Conservation (phyloP, 768 basidiomycete species). For the Nidula microcarpa region DNA sequence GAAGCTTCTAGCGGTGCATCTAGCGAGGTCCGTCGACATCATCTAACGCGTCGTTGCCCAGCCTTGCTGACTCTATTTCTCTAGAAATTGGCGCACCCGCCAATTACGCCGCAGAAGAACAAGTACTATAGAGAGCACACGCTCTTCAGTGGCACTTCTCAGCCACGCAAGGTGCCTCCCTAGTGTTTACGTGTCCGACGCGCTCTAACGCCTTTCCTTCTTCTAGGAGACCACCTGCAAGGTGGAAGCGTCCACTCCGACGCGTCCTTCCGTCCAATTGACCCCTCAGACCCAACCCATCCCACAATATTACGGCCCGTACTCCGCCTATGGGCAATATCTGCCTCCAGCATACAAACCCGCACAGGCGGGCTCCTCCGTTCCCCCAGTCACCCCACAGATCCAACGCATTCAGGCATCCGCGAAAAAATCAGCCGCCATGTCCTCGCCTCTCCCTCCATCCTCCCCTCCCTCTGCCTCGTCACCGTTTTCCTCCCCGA, state of each 20-base stretch:
- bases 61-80: constrained; percentile 4
- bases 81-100: constrained; percentile 18
- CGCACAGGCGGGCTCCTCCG: constrained; percentile 26
- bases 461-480: constrained; percentile 56
- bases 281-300: constrained; percentile 20
- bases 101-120: constrained; percentile 56
- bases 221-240: constrained; percentile 26
- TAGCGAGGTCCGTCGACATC: constrained; percentile 38
- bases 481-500: constrained; percentile 66
- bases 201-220: constrained; percentile 7
- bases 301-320: constrained; percentile 30
- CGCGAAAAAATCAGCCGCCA: constrained; percentile 17
- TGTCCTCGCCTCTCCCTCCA: constrained; percentile 49
- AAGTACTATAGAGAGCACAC: constrained; percentile 62
- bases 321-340: constrained; percentile 35
- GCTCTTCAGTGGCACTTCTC: constrained; percentile 22
- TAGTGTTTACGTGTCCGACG: constrained; percentile 11
- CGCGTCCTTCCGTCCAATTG: constrained; percentile 26
- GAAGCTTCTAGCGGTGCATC: constrained; percentile 21
- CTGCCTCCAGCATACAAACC: constrained; percentile 27
- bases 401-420: constrained; percentile 32
- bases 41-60: constrained; percentile 23
- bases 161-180: constrained; percentile 22
- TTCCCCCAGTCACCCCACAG: constrained; percentile 48
- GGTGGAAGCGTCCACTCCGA: constrained; percentile 43